phyloP scores from a whole-genome alignment of 495 filamentous ascomycete species.

The Daldinia vernicosa region DNA sequence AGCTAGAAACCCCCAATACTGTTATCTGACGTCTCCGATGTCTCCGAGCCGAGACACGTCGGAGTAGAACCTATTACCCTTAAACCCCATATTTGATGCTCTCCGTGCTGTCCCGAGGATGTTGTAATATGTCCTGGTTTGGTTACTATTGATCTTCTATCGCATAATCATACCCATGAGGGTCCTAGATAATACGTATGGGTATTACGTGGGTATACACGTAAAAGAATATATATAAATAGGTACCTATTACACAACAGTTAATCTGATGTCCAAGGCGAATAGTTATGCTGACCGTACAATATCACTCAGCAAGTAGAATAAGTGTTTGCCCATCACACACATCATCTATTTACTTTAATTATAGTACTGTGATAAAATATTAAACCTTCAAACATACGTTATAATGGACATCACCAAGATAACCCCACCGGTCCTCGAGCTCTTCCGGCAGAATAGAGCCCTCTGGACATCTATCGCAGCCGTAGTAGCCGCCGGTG shows the following conservation, averaged over 20 bases:
- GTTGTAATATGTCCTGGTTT: neutral
- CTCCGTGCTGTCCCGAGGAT: neutral
- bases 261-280: too few relatives aligned
- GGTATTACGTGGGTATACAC: too few relatives aligned
- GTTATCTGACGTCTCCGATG: constrained; percentile 27
- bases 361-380: too few relatives aligned
- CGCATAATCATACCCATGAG: too few relatives aligned
- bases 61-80: too few relatives aligned
- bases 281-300: too few relatives aligned
- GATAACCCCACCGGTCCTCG: neutral
- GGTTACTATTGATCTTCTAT: too few relatives aligned
- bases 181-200: too few relatives aligned
- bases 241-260: too few relatives aligned
- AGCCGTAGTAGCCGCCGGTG: constrained; percentile 2
- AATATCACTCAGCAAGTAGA: too few relatives aligned
- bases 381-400: neutral
- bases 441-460: constrained; percentile 17
- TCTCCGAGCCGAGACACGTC: constrained; percentile 34
- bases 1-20: neutral
- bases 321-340: neutral
- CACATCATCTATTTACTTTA: neutral
- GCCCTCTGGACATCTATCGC: constrained; percentile 10
- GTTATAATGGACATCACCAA: constrained; percentile 20
- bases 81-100: neutral
- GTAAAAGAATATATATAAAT: too few relatives aligned